A percentile compares a stretch with the other conserved stretches of the same genome.
Evolutionary conservation across 2,329 filamentous ascomycete species (phyloP).

Genomic region (Botrytis pseudocinerea): DNA sequence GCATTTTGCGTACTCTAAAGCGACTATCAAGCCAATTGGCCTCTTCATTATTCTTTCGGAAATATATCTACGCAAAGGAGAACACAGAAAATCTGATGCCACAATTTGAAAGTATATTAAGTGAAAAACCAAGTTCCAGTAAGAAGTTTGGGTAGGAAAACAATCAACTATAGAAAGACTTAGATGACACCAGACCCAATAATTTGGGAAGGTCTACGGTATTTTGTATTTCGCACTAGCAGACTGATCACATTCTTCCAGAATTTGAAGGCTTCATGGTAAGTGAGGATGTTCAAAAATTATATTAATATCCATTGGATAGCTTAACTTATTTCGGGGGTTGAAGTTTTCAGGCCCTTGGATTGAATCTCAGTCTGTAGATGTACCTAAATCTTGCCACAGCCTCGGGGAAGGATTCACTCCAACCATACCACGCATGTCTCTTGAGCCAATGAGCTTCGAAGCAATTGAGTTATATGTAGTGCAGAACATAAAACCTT

Average conservation of each 20-base stretch:
- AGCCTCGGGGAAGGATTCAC: not conserved
- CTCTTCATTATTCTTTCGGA: not conserved
- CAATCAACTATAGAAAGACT: not conserved
- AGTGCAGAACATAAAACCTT: not conserved
- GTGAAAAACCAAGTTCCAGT: not conserved
- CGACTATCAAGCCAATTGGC: not conserved
- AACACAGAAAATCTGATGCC: not conserved
- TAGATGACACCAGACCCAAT: not conserved
- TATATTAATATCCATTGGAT: not conserved
- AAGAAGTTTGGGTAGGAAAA: not conserved
- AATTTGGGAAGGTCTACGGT: not conserved
- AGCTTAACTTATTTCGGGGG: not conserved
- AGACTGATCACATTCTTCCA: not conserved
- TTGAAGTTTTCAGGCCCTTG: not conserved
- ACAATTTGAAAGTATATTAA: accelerated
- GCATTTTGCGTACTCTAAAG: not conserved
- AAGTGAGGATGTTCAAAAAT: not conserved
- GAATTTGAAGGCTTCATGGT: accelerated
- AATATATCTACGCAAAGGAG: not conserved
- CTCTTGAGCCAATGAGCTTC: not conserved
- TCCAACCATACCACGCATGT: not conserved
- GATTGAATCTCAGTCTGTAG: not conserved
- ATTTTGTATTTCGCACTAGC: not conserved
- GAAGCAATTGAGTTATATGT: not conserved
- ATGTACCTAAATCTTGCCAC: not conserved